phyloP scores from a whole-genome alignment of 768 basidiomycete species.

The Psilocybe cubensis region DNA sequence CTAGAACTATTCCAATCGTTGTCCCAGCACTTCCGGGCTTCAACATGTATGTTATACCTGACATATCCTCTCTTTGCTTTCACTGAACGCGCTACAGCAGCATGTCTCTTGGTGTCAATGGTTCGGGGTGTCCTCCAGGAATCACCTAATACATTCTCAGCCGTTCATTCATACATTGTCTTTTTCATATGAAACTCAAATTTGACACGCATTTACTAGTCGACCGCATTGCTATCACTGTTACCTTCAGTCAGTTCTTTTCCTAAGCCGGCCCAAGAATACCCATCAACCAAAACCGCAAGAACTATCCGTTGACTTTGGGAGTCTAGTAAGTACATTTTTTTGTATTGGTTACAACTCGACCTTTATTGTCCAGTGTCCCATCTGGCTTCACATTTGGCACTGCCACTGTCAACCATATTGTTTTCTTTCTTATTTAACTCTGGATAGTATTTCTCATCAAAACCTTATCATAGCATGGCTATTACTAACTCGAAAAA shows the following conservation, averaged over 20 bases:
- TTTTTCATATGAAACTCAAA: neutral
- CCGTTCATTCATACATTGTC: neutral
- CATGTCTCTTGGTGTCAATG: no score
- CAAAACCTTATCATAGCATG: conserved; percentile 15
- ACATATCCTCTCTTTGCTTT: no score
- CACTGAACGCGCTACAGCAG: no score
- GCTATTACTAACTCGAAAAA: conserved; percentile 28
- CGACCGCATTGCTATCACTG: conserved; percentile 23
- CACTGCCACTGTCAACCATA: conserved; percentile 25
- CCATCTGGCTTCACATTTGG: conserved; percentile 28
- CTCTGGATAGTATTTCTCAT: neutral
- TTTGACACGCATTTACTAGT: neutral
- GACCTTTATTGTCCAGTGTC: conserved; percentile 5
- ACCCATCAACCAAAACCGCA: conserved; percentile 22
- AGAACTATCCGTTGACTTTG: conserved; percentile 27
- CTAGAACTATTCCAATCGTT: no score
- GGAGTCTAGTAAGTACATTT: conserved; percentile 23
- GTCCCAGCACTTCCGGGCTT: no score
- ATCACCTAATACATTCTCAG: no score
- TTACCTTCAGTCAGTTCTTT: conserved; percentile 26
- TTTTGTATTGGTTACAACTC: neutral
- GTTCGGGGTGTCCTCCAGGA: no score
- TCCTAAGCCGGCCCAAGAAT: conserved; percentile 28
- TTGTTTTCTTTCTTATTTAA: neutral
- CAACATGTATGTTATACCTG: no score